Evolutionary conservation across 441 rosid species (phyloP).

Genomic region (Populus trichocarpa): DNA sequence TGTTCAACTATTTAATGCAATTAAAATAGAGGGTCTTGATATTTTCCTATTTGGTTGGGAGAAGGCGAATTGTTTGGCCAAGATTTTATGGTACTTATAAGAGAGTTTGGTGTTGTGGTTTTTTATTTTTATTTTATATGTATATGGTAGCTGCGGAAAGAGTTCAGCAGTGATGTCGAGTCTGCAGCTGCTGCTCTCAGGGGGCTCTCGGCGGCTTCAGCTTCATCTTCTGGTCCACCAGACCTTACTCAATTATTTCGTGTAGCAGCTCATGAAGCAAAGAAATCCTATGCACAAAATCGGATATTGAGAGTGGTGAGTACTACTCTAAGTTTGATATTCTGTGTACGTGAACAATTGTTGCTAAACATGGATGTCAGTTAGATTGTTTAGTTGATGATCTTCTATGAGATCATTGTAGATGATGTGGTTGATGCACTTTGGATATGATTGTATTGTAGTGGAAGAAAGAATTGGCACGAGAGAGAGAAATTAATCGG

Average conservation of each 20-base stretch:
- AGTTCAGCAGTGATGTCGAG: constrained; percentile 75
- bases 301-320: constrained; percentile 86
- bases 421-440: neutral
- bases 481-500: neutral
- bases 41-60: neutral
- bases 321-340: neutral
- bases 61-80: neutral
- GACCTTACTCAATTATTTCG: constrained; percentile 83
- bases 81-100: neutral
- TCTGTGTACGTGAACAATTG: neutral
- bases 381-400: neutral
- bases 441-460: neutral
- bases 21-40: neutral
- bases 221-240: constrained; percentile 59
- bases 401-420: neutral
- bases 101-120: neutral
- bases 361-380: neutral
- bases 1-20: neutral
- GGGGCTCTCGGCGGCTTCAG: constrained; percentile 54
- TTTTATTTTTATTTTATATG: constrained; percentile 13
- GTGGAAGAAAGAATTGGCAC: neutral
- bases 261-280: constrained; percentile 82
- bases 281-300: constrained; percentile 58
- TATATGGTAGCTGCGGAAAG: constrained; percentile 58
- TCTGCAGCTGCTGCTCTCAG: constrained; percentile 59